Conservation (phyloP, 2,329 filamentous ascomycete species). For the Hymenoscyphus salicellus region DNA sequence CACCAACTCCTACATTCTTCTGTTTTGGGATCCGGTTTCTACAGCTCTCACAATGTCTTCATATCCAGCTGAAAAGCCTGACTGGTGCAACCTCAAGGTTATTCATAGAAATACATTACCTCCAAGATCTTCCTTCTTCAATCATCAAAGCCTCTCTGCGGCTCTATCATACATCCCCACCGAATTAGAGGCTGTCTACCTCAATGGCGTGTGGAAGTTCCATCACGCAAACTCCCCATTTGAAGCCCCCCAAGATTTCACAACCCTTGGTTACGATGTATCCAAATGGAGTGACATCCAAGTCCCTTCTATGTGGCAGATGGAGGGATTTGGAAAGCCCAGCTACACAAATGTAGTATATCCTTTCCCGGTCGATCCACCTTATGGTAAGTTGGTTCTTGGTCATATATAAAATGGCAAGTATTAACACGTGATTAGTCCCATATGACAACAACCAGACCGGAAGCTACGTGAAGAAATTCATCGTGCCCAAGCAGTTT, state of each 20-base stretch:
- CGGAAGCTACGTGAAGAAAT: conserved; percentile 50
- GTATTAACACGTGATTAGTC: conserved; percentile 32
- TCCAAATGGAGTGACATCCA: conserved; percentile 46
- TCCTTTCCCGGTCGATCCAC: conserved; percentile 64
- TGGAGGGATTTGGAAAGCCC: conserved; percentile 63
- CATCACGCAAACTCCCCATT: conserved; percentile 29
- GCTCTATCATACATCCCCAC: conserved; percentile 45
- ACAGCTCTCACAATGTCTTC: neutral
- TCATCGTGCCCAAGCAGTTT: conserved; percentile 44
- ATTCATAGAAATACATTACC: conserved; percentile 59
- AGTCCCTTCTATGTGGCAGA: conserved; percentile 62
- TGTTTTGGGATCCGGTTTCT: too few relatives aligned
- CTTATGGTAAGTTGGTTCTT: conserved; percentile 45
- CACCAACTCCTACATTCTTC: neutral
- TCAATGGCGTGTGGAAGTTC: conserved; percentile 34
- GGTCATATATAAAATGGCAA: neutral
- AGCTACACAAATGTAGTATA: conserved; percentile 68
- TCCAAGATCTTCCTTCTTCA: conserved; percentile 55
- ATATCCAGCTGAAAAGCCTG: conserved; percentile 39
- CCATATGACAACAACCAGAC: conserved; percentile 53
- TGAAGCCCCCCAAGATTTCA: conserved; percentile 28
- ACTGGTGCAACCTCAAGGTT: conserved; percentile 60
- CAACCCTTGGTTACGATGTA: conserved; percentile 27
- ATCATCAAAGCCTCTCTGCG: conserved; percentile 48
- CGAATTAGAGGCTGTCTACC: conserved; percentile 39